Conservation (phyloP, 1,139 yeast genomes). For the Geotrichum fermentans region DNA sequence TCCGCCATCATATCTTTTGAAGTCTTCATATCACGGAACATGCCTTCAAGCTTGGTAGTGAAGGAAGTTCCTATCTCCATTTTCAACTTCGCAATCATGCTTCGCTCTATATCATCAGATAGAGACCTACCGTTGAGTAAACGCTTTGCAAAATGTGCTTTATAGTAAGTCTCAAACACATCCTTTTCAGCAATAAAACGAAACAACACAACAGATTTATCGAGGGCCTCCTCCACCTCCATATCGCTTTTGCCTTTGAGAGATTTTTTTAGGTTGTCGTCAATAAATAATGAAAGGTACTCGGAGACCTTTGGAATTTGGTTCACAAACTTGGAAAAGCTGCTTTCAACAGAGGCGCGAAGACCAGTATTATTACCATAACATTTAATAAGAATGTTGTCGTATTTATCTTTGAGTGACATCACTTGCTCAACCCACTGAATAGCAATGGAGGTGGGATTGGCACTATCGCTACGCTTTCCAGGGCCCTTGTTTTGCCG, state of each 20-base stretch:
- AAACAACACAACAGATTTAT: constrained; percentile 57
- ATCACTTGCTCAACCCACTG: constrained; percentile 67
- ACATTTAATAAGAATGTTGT: constrained; percentile 45
- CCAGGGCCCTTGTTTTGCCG: constrained; percentile 26
- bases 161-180: constrained; percentile 78
- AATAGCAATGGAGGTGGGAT: constrained; percentile 52
- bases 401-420: constrained; percentile 49
- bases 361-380: constrained; percentile 48
- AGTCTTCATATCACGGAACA: constrained; percentile 74
- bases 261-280: constrained; percentile 61
- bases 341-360: constrained; percentile 52
- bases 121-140: constrained; percentile 52
- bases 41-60: constrained; percentile 75
- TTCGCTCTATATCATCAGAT: constrained; percentile 61
- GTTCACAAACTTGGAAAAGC: constrained; percentile 59
- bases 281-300: constrained; percentile 68
- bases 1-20: constrained; percentile 58
- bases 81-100: constrained; percentile 63
- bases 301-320: constrained; percentile 60
- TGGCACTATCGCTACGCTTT: constrained; percentile 37
- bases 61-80: constrained; percentile 79
- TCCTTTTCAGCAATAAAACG: constrained; percentile 77
- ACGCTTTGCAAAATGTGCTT: constrained; percentile 84
- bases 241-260: constrained; percentile 49
- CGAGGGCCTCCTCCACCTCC: constrained; percentile 52